Evolutionary conservation across 352 stramenopile genomes (phyloP).

Genomic region (Pythium pyrilobum): DNA sequence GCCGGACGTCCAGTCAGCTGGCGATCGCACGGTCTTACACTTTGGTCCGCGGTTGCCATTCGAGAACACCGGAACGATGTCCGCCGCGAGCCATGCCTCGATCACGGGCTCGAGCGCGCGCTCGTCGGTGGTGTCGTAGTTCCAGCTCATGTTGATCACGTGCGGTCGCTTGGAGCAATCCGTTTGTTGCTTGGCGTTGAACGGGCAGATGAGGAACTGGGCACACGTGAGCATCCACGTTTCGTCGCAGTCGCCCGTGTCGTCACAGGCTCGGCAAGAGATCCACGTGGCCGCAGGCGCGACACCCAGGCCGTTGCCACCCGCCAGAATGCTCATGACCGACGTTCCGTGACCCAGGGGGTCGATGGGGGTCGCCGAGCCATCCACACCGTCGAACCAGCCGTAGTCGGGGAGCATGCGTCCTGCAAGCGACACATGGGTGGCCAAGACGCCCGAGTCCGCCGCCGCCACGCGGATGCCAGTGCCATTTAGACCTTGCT

Average conservation of each 20-base stretch:
- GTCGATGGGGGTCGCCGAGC: conserved; percentile 25
- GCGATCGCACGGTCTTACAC: conserved; percentile 34
- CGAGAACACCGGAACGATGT: conserved; percentile 50
- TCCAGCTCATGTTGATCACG: conserved; percentile 67
- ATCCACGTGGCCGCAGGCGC: conserved; percentile 35
- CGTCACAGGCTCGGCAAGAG: conserved; percentile 36
- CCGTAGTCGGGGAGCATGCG: conserved; percentile 35
- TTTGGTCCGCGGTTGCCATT: conserved; percentile 39
- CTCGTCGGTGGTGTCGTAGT: conserved; percentile 32
- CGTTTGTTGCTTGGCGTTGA: conserved; percentile 17
- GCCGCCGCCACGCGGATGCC: conserved; percentile 40
- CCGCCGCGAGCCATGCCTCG: conserved; percentile 43
- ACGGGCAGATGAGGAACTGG: conserved; percentile 43
- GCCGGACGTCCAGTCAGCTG: conserved; percentile 26
- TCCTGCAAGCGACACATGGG: conserved; percentile 26
- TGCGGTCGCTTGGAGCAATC: conserved; percentile 44
- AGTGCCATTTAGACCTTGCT: conserved; percentile 26
- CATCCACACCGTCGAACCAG: conserved; percentile 46
- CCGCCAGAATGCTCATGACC: conserved; percentile 29
- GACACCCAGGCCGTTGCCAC: conserved; percentile 26
- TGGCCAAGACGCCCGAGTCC: conserved; percentile 36
- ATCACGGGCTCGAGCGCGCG: conserved; percentile 18
- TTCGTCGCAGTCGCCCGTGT: conserved; percentile 23
- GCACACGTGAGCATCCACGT: conserved; percentile 33
- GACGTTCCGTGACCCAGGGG: conserved; percentile 32